phyloP scores from a whole-genome alignment of 176 grass and related monocot genomes.

The Phragmites australis region DNA sequence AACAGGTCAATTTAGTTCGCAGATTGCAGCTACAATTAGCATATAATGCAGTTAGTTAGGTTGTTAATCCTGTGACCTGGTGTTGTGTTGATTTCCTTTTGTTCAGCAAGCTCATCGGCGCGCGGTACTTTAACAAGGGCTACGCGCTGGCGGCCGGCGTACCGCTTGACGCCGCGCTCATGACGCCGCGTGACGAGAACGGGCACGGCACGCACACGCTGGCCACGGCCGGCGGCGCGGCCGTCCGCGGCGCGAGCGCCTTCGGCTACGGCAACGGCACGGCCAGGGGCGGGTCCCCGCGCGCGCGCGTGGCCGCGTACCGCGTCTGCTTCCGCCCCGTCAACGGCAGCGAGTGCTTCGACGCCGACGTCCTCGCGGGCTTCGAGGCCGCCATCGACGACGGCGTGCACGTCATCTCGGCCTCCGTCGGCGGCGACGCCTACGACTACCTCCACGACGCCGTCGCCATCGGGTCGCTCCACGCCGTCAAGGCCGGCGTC shows the following conservation, averaged over 20 bases:
- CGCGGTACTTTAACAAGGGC: constrained; percentile 79
- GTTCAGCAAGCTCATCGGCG: constrained; percentile 73
- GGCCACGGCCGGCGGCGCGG: constrained; percentile 54
- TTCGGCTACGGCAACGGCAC: constrained; percentile 57
- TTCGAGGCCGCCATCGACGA: constrained; percentile 78
- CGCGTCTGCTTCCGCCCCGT: constrained; percentile 66
- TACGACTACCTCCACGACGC: constrained; percentile 38
- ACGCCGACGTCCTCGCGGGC: constrained; percentile 61
- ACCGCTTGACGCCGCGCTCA: not conserved
- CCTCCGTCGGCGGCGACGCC: constrained; percentile 57
- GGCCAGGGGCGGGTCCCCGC: constrained; percentile 65
- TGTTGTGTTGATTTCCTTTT: not conserved
- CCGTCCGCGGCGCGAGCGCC: constrained; percentile 42
- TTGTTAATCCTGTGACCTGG: too few species aligned
- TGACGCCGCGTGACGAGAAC: constrained; percentile 56
- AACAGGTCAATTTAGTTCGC: constrained; percentile 46
- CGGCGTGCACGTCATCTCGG: constrained; percentile 62
- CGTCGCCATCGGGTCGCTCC: constrained; percentile 62
- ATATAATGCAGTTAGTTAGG: not conserved
- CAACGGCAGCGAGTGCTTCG: constrained; percentile 57
- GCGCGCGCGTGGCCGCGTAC: constrained; percentile 63
- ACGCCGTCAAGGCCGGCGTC: constrained; percentile 62
- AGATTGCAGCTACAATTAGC: not conserved
- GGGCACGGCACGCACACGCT: constrained; percentile 83
- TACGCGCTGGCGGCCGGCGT: constrained; percentile 14